phyloP scores from a whole-genome alignment of 2,329 filamentous ascomycete species.

The Pseudofabraea citricarpa region DNA sequence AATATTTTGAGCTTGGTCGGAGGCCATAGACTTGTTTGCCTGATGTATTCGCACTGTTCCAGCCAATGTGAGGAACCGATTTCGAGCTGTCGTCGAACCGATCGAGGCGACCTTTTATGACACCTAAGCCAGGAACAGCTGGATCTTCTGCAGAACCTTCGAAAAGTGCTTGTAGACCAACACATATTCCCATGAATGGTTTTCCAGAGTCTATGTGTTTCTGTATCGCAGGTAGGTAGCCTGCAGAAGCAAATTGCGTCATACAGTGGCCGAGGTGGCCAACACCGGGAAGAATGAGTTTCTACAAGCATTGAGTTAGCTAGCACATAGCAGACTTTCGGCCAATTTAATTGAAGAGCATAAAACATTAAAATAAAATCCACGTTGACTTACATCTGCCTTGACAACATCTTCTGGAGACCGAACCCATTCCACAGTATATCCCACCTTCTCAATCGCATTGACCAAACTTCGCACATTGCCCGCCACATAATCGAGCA shows the following conservation, averaged over 20 bases:
- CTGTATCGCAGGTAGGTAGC: conserved; percentile 80
- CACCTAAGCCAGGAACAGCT: conserved; percentile 64
- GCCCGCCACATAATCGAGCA: conserved; percentile 87
- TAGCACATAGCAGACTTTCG: neutral
- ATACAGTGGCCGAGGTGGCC: conserved; percentile 98
- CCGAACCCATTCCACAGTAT: conserved; percentile 86
- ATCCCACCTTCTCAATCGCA: conserved; percentile 93
- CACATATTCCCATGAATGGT: conserved; percentile 96
- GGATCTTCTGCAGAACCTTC: conserved; percentile 77
- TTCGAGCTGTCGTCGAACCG: conserved; percentile 76
- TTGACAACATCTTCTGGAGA: conserved; percentile 77
- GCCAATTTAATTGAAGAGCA: neutral
- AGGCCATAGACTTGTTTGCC: conserved; percentile 70
- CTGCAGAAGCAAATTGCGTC: conserved; percentile 73
- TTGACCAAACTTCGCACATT: conserved; percentile 96
- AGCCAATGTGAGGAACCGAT: conserved; percentile 97
- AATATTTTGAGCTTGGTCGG: conserved; percentile 85
- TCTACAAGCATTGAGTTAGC: conserved; percentile 42
- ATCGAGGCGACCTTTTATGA: conserved; percentile 67
- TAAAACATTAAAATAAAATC: neutral
- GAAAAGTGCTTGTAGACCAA: conserved; percentile 88
- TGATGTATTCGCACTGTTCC: conserved; percentile 79
- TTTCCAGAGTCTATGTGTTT: conserved; percentile 87
- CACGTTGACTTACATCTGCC: conserved; percentile 63
- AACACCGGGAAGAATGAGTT: conserved; percentile 91